Evolutionary conservation across 805 yeast genomes (phyloP).

Genomic region (Hanseniaspora meyeri): DNA sequence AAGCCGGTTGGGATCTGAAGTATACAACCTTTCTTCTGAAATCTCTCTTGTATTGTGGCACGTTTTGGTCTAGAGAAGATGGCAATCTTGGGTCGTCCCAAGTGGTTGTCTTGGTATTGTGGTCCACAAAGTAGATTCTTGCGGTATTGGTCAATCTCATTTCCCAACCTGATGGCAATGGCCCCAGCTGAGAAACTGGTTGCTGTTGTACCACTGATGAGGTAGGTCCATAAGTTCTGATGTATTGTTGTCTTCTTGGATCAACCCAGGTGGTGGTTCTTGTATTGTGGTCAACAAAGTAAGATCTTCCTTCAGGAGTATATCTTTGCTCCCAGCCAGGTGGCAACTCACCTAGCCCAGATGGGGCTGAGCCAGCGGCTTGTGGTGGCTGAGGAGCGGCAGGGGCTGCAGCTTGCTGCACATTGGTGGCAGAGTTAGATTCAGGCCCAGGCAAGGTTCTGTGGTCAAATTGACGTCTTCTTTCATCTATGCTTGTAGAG

Average conservation of each 20-base stretch:
- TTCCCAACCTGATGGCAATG: constrained; percentile 98
- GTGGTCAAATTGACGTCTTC: constrained; percentile 79
- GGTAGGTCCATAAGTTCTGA: constrained; percentile 80
- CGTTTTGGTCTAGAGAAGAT: constrained; percentile 91
- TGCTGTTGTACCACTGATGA: constrained; percentile 86
- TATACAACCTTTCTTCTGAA: constrained; percentile 94
- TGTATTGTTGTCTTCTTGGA: constrained; percentile 97
- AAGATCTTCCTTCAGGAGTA: constrained; percentile 96
- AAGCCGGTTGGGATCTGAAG: constrained; percentile 95
- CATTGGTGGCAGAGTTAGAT: constrained; percentile 36
- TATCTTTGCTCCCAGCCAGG: constrained; percentile 98
- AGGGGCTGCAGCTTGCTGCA: constrained; percentile 22
- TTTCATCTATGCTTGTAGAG: constrained; percentile 65
- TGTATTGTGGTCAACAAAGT: constrained; percentile 98
- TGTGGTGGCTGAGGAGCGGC: constrained; percentile 47
- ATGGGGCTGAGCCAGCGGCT: constrained; percentile 64
- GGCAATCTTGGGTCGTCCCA: constrained; percentile 99
- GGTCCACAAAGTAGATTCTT: constrained; percentile 96
- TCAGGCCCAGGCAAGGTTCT: constrained; percentile 71
- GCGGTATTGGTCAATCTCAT: constrained; percentile 98
- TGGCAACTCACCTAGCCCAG: constrained; percentile 93
- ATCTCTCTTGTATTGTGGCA: constrained; percentile 98
- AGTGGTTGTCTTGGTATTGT: constrained; percentile 96
- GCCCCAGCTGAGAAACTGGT: constrained; percentile 94
- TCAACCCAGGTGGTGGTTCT: constrained; percentile 99